Evolutionary conservation across 306 rosid species (phyloP), one percentile per base, ranked within the genome.

Genomic region (Potentilla sterilis): DNA sequence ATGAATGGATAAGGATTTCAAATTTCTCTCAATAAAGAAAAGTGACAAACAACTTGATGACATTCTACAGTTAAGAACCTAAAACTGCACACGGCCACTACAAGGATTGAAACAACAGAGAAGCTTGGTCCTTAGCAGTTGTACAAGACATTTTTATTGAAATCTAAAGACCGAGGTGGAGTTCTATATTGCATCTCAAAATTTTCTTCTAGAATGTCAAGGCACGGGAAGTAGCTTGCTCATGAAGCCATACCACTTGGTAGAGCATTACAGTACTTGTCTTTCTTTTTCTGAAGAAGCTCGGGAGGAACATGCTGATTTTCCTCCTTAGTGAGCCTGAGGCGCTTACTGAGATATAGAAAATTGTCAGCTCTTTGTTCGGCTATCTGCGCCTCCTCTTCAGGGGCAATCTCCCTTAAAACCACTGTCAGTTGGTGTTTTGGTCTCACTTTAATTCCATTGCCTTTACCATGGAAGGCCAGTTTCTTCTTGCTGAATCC

Each of bases 371-470:
- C 98, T 81, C 73, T 92, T 32, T 91, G 84, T 84, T 84, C 87
- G 40, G 96, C 98, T 77, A 93, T 88, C 66, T 91, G 78, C 34
- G 91, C 94, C 82, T 93, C 98, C 78, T 93, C 97, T 82, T 89
- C 91, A 0, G 96, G 81, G 32, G 97, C 87, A 67, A 89, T 89
- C 85, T 89, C 97, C 85, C 98, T 87, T 38, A 93, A 78, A 10
- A 89, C 88, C 70, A 93, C 85, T 4, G 92, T 88, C 49, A 93
- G 84, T 62, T 97, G 90, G 87, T 92, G 87, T 70, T 89, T 93
- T 13, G 96, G 89, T 76, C 83, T 86, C 78, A 75, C 75, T 80
- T 35, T 85, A 15, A 86, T 19, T 61, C 96, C 96, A 18, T 48
- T 82, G 47, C 86, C 86, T 85, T 58, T 86, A 55, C 70, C 59